Conservation (phyloP, 169 alveolate species). For the Plasmodium blacklocki region DNA sequence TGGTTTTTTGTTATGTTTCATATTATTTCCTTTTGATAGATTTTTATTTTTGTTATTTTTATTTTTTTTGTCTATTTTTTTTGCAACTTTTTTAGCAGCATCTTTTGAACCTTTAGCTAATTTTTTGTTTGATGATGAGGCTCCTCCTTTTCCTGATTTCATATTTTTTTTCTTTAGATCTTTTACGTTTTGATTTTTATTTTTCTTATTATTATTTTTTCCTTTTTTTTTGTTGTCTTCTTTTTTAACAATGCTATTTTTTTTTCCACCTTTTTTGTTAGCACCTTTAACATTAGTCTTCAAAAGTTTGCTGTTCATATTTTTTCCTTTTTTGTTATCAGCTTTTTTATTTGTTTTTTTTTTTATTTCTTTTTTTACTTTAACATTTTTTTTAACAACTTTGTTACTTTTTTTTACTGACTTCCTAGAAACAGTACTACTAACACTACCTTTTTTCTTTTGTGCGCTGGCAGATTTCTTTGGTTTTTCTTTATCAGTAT, state of each 20-base stretch:
- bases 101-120: conserved; percentile 4
- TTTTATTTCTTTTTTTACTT: conserved; percentile 32
- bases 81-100: conserved; percentile 8
- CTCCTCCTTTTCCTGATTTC: conserved; percentile 10
- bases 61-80: conserved; percentile 24
- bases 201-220: conserved; percentile 21
- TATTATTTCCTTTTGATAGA: background rate
- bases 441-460: conserved; percentile 1
- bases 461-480: background rate
- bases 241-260: conserved; percentile 13
- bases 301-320: background rate
- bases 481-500: background rate
- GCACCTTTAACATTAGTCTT: conserved; percentile 4
- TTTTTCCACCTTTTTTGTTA: conserved; percentile 18
- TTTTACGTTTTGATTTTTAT: conserved; percentile 15
- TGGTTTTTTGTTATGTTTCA: conserved; percentile 15
- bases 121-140: no score
- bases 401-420: conserved; percentile 4
- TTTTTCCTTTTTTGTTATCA: conserved; percentile 14
- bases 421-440: background rate
- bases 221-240: conserved; percentile 18
- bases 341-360: conserved; percentile 25
- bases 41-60: conserved; percentile 9
- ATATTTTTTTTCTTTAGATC: conserved; percentile 15
- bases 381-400: conserved; percentile 16